Evolutionary conservation across 768 basidiomycete genomes (phyloP), one percentile per base, ranked within the genome.

Genomic region (Lactarius akahatsu): DNA sequence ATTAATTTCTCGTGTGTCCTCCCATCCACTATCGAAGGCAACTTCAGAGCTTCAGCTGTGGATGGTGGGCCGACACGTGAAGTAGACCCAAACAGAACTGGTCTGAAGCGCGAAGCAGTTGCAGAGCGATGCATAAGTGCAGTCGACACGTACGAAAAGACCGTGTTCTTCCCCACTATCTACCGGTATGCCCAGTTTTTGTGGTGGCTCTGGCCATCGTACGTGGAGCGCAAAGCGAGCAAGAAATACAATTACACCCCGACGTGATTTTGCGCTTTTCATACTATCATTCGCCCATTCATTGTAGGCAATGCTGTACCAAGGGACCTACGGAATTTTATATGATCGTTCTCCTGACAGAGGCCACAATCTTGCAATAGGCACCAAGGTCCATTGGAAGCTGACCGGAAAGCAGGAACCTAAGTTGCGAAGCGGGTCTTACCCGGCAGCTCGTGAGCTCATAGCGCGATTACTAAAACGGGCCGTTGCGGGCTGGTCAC

Each of bases 31-130:
- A 83, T 94, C 36, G 85, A 91, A 70, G 90, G 91, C 43, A 79
- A 83, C 71, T 94, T 94, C 77, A 86, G 92, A n/a, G 83, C 86
- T 0, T 87, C 87, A 2, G 91, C 92, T 0, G 88, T 91, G 13
- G 90, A 94, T 70, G 78, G 76, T n/a, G 77, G 80, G 8, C 80
- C 79, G 15, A 70, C 73, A 9, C 72, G 75, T n/a, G 77, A 79
- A 45, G 68, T 72, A 3, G 83, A 90, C 62, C 85, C 88, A 0
- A 83, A 83, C 65, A 82, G 79, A 67, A 71, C 78, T 32, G 90
- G 88, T 4, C 72, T 94, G 28, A 88, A 82, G 73, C 75, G 81
- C 28, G 84, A 81, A 0, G 80, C 73, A 3, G 90, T 93, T 0
- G 91, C 89, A 4, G 73, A 75, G 62, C 74, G 84, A 57, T 87